Percentiles rank a stretch among this genome's conserved stretches.
Evolutionary conservation across 495 filamentous ascomycete species (phyloP).

Genomic region (Aspergillus mulundensis): DNA sequence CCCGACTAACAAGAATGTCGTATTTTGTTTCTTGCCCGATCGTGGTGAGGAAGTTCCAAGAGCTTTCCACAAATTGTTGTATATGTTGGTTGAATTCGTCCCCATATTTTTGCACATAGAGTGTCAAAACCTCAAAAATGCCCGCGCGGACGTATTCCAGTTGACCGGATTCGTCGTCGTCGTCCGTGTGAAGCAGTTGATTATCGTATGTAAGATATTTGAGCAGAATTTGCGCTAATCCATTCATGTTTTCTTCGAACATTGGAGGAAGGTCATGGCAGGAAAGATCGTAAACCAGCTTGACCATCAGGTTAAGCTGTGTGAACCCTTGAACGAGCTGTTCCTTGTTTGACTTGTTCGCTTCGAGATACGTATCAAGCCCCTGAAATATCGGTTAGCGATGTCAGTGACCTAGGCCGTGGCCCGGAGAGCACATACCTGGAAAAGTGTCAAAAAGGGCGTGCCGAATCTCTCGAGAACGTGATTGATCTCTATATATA

Average conservation of each 20-base stretch:
- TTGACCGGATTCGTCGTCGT: conserved; percentile 80
- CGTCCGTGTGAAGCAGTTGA: conserved; percentile 69
- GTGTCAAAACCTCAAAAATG: conserved; percentile 81
- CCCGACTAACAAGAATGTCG: conserved; percentile 92
- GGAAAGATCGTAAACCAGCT: conserved; percentile 91
- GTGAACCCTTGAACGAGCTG: conserved; percentile 70
- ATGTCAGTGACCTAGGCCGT: background rate
- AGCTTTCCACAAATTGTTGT: conserved; percentile 75
- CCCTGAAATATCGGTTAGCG: conserved; percentile 42
- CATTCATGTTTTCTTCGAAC: conserved; percentile 79
- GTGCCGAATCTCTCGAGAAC: conserved; percentile 77
- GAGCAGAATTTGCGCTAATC: conserved; percentile 73
- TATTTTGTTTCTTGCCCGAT: conserved; percentile 86
- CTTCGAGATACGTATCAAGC: conserved; percentile 71
- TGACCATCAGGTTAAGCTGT: conserved; percentile 79
- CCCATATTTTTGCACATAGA: conserved; percentile 90
- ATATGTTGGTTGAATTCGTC: conserved; percentile 81
- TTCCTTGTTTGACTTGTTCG: conserved; percentile 68
- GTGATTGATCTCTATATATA: conserved; percentile 93
- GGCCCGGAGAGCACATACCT: conserved; percentile 42
- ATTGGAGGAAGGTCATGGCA: conserved; percentile 93
- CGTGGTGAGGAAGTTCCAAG: conserved; percentile 85
- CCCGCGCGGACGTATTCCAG: conserved; percentile 84
- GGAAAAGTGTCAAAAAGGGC: conserved; percentile 75
- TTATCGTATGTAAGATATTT: conserved; percentile 93